Evolutionary conservation across 2,329 filamentous ascomycete genomes (phyloP).

Genomic region (Ophiostoma piceae): DNA sequence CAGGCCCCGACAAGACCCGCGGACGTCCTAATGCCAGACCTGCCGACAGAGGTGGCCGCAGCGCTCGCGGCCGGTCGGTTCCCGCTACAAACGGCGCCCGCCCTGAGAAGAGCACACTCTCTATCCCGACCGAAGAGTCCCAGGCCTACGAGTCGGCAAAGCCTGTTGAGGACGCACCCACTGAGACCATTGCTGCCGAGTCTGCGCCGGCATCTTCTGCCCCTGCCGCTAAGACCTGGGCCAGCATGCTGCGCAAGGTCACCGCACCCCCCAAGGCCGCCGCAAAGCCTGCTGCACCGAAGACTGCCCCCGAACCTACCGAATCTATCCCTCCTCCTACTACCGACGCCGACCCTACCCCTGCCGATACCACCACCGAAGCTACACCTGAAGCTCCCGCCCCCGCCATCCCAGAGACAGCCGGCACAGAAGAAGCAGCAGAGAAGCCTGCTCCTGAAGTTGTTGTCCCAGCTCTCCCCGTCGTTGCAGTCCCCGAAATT

Average conservation of each 20-base stretch:
- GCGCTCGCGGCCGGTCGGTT: constrained; percentile 59
- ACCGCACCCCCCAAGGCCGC: constrained; percentile 37
- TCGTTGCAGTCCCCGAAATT: constrained; percentile 46
- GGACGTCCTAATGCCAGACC: constrained; percentile 58
- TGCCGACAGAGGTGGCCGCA: constrained; percentile 57
- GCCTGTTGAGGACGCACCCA: constrained; percentile 38
- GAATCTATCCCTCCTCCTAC: constrained; percentile 42
- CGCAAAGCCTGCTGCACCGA: constrained; percentile 33
- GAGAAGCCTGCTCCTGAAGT: constrained; percentile 34
- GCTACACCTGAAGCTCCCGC: constrained; percentile 5
- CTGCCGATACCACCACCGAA: constrained; percentile 30
- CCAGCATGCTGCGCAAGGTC: constrained; percentile 65
- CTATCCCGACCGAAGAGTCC: constrained; percentile 66
- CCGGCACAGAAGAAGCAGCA: constrained; percentile 29
- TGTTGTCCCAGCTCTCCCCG: constrained; percentile 36
- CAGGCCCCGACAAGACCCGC: constrained; percentile 56
- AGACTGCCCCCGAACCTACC: constrained; percentile 37
- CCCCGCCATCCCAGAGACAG: constrained; percentile 36
- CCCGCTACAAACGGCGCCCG: constrained; percentile 58
- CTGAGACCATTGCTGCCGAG: constrained; percentile 33
- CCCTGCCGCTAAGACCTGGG: constrained; percentile 59
- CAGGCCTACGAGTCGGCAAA: constrained; percentile 52
- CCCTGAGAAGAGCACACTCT: constrained; percentile 52
- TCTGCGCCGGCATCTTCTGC: constrained; percentile 29
- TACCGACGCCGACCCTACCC: constrained; percentile 27